Conservation (phyloP, 768 basidiomycete species). For the Tulasnella sp. region DNA sequence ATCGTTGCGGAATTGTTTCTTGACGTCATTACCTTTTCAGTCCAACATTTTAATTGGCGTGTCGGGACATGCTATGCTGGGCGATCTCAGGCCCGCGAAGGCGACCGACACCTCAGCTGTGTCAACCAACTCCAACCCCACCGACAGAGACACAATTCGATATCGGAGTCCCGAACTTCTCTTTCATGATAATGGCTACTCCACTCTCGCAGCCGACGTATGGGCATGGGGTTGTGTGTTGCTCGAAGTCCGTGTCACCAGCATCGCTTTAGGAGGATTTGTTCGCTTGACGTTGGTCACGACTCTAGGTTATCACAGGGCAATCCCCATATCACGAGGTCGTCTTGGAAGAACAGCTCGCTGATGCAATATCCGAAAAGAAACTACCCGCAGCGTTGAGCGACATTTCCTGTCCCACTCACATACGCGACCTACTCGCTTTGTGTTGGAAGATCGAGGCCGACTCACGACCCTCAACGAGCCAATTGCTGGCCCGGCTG, state of each 20-base stretch:
- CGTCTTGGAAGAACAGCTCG: no score
- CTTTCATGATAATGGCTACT: background rate
- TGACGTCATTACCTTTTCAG: background rate
- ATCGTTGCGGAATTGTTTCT: background rate
- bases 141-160: background rate
- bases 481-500: no score
- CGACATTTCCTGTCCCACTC: no score
- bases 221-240: constrained; percentile 11
- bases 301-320: background rate
- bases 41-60: constrained; percentile 2
- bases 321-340: background rate
- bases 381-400: no score
- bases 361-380: no score
- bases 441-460: no score
- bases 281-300: background rate
- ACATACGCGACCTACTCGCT: no score
- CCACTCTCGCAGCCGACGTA: background rate
- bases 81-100: constrained; percentile 14
- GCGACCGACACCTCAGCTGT: background rate
- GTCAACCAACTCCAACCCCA: background rate
- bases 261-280: no score
- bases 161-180: background rate
- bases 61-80: background rate
- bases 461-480: no score
- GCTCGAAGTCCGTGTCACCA: background rate